phyloP scores from a whole-genome alignment of 2,329 filamentous ascomycete genomes.

The Alternaria arborescens region DNA sequence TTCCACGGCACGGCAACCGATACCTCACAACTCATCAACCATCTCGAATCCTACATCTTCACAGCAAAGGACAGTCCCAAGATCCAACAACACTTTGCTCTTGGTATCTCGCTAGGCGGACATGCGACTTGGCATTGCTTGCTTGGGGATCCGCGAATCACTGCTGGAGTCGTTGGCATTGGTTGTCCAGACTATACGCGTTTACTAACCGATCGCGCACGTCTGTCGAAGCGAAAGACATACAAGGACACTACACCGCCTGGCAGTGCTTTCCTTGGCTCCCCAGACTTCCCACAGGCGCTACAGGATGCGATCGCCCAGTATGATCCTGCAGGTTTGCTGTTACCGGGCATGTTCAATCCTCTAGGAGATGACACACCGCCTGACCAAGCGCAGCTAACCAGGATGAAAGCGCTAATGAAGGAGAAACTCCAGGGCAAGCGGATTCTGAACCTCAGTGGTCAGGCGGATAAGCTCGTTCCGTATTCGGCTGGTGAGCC shows the following conservation, averaged over 20 bases:
- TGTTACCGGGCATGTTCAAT: slow-evolving; percentile 61
- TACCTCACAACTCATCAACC: slow-evolving; percentile 76
- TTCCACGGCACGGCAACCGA: slow-evolving; percentile 79
- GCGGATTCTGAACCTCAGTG: slow-evolving; percentile 52
- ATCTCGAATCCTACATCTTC: slow-evolving; percentile 79
- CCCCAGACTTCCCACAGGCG: slow-evolving; percentile 75
- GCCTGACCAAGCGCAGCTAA: slow-evolving; percentile 46
- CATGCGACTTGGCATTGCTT: slow-evolving; percentile 87
- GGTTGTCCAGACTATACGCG: slow-evolving; percentile 89
- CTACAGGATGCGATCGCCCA: slow-evolving; percentile 70
- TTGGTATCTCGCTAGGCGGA: slow-evolving; percentile 87
- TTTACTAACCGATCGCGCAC: slow-evolving; percentile 81
- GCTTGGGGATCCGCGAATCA: slow-evolving; percentile 79
- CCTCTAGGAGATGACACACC: slow-evolving; percentile 36
- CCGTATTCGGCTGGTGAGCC: slow-evolving; percentile 69
- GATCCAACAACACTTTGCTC: slow-evolving; percentile 71
- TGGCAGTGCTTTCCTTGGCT: slow-evolving; percentile 75
- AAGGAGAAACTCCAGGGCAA: slow-evolving; percentile 60
- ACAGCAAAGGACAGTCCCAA: slow-evolving; percentile 53
- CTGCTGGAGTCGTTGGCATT: slow-evolving; percentile 80
- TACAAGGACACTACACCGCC: slow-evolving; percentile 65
- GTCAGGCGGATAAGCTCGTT: slow-evolving; percentile 77
- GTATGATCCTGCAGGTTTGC: slow-evolving; percentile 77
- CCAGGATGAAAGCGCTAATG: slow-evolving; percentile 34
- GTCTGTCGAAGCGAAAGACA: slow-evolving; percentile 70